These are phyloP conservation scores for Epichloe elymi DNA, from an alignment of 2,329 filamentous ascomycete genomes.

Conservation along the genomic window DNA sequence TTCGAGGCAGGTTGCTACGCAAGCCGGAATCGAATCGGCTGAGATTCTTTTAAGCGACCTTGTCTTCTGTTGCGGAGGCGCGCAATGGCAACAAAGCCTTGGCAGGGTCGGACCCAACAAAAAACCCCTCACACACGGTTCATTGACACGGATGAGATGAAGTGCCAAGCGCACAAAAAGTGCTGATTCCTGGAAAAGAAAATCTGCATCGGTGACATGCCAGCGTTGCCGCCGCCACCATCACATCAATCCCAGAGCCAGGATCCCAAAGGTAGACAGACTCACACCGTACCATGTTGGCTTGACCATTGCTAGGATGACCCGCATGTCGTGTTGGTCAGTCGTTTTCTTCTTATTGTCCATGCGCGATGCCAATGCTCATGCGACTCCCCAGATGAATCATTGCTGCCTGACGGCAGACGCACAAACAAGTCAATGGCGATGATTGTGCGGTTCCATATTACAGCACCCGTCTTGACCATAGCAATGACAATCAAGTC, in stretches of 20 bases:
- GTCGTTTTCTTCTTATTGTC: neutral
- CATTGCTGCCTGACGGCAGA: neutral
- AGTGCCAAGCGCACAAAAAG: neutral
- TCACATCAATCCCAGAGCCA: neutral
- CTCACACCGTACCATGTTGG: neutral
- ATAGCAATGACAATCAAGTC: neutral
- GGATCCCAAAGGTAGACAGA: neutral
- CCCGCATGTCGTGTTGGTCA: neutral
- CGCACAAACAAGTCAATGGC: neutral
- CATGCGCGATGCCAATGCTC: no score
- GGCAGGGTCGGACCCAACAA: no score
- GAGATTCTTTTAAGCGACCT: no score
- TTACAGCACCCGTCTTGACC: neutral
- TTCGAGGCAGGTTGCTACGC: neutral
- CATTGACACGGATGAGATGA: neutral
- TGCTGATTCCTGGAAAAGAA: neutral
- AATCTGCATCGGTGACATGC: constrained; percentile 1
- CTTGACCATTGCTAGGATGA: neutral
- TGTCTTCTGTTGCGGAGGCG: no score
- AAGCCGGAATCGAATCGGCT: neutral
- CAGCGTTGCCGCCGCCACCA: neutral
- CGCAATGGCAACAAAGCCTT: no score
- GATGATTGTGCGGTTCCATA: neutral
- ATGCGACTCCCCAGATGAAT: no score
- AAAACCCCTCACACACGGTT: no score